phyloP scores from a whole-genome alignment of 2,329 filamentous ascomycete species.

The Sclerotinia sclerotiorum region DNA sequence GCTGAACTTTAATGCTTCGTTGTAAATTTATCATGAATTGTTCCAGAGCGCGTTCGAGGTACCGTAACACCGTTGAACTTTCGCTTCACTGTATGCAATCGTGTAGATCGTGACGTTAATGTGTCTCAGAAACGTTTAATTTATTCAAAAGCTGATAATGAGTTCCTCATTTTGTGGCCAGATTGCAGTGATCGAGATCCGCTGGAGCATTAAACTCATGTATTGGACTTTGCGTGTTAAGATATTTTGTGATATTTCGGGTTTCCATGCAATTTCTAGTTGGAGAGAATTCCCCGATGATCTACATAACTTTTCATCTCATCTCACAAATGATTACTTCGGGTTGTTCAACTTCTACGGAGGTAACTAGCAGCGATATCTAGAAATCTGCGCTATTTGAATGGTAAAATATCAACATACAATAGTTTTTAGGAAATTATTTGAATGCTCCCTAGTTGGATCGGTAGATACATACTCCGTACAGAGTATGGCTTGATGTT shows the following conservation, averaged over 20 bases:
- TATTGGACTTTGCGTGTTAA: background rate
- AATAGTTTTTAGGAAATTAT: background rate
- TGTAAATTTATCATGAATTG: background rate
- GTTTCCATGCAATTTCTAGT: background rate
- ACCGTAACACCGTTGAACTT: background rate
- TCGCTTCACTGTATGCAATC: background rate
- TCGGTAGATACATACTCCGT: background rate
- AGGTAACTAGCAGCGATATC: background rate
- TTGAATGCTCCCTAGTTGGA: background rate
- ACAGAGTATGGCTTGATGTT: background rate
- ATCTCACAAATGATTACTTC: conserved; percentile 4
- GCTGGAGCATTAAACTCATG: background rate
- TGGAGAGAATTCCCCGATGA: conserved; percentile 8
- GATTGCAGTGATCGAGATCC: background rate
- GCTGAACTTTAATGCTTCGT: conserved; percentile 1
- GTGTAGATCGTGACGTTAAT: conserved; percentile 5
- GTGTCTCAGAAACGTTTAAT: background rate
- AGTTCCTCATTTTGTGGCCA: background rate
- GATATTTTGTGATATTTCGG: background rate
- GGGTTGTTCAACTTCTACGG: background rate
- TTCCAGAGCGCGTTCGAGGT: background rate
- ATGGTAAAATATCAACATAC: background rate
- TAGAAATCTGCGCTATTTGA: conserved; percentile 1
- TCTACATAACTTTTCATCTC: conserved; percentile 14
- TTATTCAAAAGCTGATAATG: background rate